phyloP scores from a whole-genome alignment of 1,284 basidiomycete species.

The Cerrena zonata region DNA sequence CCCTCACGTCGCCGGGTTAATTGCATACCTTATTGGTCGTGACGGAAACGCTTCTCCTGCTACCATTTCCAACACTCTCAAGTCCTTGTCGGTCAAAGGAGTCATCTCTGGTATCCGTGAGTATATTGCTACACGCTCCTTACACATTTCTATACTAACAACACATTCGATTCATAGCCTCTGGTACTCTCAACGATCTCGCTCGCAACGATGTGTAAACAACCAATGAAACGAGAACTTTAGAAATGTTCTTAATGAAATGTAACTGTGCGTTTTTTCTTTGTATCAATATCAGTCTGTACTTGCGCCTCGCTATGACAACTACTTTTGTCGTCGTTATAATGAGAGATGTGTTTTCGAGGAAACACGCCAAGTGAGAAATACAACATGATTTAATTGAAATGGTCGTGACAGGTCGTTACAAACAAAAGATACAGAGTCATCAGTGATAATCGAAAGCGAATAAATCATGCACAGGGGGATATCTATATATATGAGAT shows the following conservation, averaged over 20 bases:
- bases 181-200: conserved; percentile 22
- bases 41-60: conserved; percentile 28
- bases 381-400: too few species aligned
- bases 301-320: too few species aligned
- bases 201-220: conserved; percentile 17
- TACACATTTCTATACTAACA: too few species aligned
- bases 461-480: conserved; percentile 1
- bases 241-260: too few species aligned
- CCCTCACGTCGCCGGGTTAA: conserved; percentile 31
- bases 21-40: conserved; percentile 29
- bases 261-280: too few species aligned
- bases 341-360: too few species aligned
- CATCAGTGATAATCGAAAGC: background rate
- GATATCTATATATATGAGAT: background rate
- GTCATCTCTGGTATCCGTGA: conserved; percentile 25
- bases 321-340: too few species aligned
- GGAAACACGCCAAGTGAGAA: too few species aligned
- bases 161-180: conserved; percentile 11
- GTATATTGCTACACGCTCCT: too few species aligned
- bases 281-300: too few species aligned
- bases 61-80: conserved; percentile 20
- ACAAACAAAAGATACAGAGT: background rate
- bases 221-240: background rate
- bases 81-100: conserved; percentile 20
- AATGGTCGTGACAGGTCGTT: conserved; percentile 5